These are phyloP conservation scores for Suhomyces panamericanus DNA, from an alignment of 1,139 yeast species.

Conservation along the genomic window DNA sequence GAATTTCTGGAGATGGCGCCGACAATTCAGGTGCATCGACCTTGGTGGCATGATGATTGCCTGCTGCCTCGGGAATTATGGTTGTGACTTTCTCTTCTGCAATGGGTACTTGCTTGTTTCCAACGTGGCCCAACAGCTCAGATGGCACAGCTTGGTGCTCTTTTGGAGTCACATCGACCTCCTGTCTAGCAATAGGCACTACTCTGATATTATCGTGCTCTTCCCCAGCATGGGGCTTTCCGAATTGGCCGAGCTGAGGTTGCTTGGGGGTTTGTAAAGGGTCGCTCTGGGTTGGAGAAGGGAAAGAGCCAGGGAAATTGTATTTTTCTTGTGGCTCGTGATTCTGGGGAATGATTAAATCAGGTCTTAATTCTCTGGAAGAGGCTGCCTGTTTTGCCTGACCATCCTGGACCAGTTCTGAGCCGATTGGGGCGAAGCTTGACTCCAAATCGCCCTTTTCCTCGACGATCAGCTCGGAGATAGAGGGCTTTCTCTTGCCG, in stretches of 20 bases:
- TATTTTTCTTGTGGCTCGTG: background rate
- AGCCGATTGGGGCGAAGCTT: conserved; percentile 4
- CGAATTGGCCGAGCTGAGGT: background rate
- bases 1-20: conserved; percentile 1
- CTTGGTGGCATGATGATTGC: background rate
- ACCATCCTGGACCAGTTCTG: background rate
- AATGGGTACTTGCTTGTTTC: background rate
- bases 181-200: background rate
- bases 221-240: background rate
- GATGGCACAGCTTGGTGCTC: background rate
- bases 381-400: background rate
- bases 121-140: background rate
- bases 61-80: too few relatives aligned
- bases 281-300: background rate
- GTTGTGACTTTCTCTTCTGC: too few relatives aligned
- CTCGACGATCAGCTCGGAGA: background rate
- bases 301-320: background rate
- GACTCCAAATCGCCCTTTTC: background rate
- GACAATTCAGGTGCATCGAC: conserved; percentile 11
- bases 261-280: background rate
- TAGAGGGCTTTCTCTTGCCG: conserved; percentile 7
- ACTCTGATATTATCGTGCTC: background rate
- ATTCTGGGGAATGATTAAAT: background rate
- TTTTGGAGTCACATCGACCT: too few relatives aligned
- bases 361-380: conserved; percentile 6